Base-by-base conservation (phyloP, 2,329 filamentous ascomycete species). In the Hirsutella thompsonii region DNA sequence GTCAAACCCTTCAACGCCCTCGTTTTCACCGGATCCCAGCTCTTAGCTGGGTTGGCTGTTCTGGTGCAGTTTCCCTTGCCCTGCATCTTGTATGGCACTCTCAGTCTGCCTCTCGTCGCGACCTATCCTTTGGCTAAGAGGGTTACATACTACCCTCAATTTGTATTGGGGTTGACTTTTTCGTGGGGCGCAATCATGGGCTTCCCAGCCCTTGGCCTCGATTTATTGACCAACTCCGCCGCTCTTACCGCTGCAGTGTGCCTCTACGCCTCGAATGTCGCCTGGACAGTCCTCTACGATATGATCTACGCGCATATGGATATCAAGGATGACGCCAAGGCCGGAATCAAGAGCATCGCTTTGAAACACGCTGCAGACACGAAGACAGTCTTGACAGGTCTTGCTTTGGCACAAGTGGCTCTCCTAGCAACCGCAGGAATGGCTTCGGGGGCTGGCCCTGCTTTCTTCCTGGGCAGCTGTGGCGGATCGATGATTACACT, bases 281-380 rank as follows among this genome's bases (percentile, higher is more conserved):
- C 84, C 3, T 94, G 88, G 88, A 93, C 86, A 0, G 72, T 93
- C 20, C 63, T 93, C 32, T 94, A 93, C 58, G 87, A 94, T 58
- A 93, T 92, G 77, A 87, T 94, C 26, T 94, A 94, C 59, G 87
- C 87, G 13, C 87, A 93, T 57, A 90, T 92, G 79, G 87, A 94
- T 53, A 82, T 90, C 58, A 81, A 81, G 53, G 86, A 94, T 51
- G 87, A 94, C 55, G 78, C 70, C 46, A 88, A 87, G 59, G 86
- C 81, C 0, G 88, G 87, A 8, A 92, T 94, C 63, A 93, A 90
- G 67, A 86, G 81, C 53, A 92, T 93, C 50, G 87, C 83, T 2
- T 66, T 93, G 32, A 81, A 82, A 56, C 85, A 93, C 50, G 81
- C 84, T 46, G 69, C 74, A 5, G 72, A 88, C 46, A 89, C 85